A percentile compares a stretch with the other conserved stretches of the same genome.
phyloP scores from a whole-genome alignment of 2,329 filamentous ascomycete genomes.

The Emericellopsis atlantica region DNA sequence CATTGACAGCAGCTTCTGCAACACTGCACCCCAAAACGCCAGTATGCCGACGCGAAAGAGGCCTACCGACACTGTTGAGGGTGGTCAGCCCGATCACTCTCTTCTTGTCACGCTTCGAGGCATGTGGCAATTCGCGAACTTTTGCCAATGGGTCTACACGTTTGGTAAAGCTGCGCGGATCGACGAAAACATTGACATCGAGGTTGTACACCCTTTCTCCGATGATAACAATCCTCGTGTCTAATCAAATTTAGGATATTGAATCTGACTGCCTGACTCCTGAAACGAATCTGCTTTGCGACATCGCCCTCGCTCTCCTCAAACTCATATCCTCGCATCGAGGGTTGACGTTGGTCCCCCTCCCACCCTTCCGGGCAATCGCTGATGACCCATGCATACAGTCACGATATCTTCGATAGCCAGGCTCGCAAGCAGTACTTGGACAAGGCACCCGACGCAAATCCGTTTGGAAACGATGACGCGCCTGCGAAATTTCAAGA shows the following conservation, averaged over 20 bases:
- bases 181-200: constrained; percentile 76
- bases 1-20: too few species aligned
- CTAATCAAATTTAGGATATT: constrained; percentile 49
- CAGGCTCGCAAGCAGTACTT: constrained; percentile 83
- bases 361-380: neutral
- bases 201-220: constrained; percentile 42
- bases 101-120: constrained; percentile 62
- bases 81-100: constrained; percentile 7
- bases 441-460: constrained; percentile 64
- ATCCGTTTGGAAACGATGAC: constrained; percentile 77
- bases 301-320: constrained; percentile 75
- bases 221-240: constrained; percentile 2
- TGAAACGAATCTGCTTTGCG: constrained; percentile 58
- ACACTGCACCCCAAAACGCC: neutral
- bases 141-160: constrained; percentile 86
- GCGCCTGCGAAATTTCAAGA: constrained; percentile 61
- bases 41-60: constrained; percentile 4
- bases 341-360: constrained; percentile 63
- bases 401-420: constrained; percentile 81
- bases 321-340: constrained; percentile 93
- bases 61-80: neutral
- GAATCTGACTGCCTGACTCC: constrained; percentile 81
- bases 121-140: constrained; percentile 90
- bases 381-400: constrained; percentile 23
- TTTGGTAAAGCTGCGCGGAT: constrained; percentile 88